Conservation (phyloP, 805 yeast species). For the Maudiozyma turicensis region DNA sequence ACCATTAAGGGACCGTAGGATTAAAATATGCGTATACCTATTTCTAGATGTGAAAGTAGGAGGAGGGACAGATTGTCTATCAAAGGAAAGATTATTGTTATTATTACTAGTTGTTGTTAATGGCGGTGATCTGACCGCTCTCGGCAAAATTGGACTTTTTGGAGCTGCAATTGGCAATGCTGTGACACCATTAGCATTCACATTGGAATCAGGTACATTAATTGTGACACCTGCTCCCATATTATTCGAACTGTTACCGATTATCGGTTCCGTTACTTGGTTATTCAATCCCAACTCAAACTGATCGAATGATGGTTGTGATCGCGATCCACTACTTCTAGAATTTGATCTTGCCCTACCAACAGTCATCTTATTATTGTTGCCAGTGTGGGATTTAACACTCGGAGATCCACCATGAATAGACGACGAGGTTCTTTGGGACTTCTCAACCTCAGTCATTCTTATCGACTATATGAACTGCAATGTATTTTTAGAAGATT, state of each 20-base stretch:
- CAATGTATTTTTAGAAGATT: too few relatives aligned
- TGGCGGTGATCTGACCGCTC: neutral
- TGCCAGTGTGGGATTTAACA: neutral
- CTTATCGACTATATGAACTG: neutral
- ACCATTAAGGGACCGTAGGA: slow-evolving; percentile 65
- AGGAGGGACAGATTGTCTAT: slow-evolving; percentile 3
- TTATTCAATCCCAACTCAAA: neutral
- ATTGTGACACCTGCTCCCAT: too few relatives aligned
- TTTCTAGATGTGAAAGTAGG: slow-evolving; percentile 13
- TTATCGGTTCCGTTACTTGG: neutral
- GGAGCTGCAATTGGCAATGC: neutral
- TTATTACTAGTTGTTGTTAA: neutral
- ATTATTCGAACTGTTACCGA: neutral
- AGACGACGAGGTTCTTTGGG: neutral
- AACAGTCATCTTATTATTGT: slow-evolving; percentile 1
- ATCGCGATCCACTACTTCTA: slow-evolving; percentile 19
- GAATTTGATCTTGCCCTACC: slow-evolving; percentile 25
- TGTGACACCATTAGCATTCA: neutral
- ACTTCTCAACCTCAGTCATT: slow-evolving; percentile 5
- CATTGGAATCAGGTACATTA: too few relatives aligned
- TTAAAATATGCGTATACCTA: slow-evolving; percentile 47
- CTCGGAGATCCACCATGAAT: too few relatives aligned
- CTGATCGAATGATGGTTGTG: slow-evolving; percentile 6
- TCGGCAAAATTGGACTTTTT: neutral
- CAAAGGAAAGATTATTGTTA: neutral